A percentile compares a stretch with the other conserved stretches of the same genome.
These are phyloP conservation scores for Talaromyces sp. DNA, from an alignment of 2,329 filamentous ascomycete genomes.

Conservation along the genomic window DNA sequence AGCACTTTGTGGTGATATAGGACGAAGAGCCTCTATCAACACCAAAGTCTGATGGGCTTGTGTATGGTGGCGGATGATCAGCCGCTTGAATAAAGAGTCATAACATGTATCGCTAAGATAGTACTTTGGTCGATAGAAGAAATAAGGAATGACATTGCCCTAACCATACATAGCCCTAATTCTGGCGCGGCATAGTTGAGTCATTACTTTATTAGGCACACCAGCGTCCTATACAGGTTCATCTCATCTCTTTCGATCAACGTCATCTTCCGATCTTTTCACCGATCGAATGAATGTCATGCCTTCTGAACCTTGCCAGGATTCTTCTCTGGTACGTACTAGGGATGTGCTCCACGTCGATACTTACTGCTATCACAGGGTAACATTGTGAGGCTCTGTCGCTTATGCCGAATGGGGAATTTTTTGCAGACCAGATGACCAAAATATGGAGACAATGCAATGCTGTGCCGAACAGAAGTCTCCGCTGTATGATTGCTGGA, in stretches of 20 bases:
- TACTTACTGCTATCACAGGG: neutral
- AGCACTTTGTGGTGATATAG: neutral
- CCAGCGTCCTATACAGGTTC: neutral
- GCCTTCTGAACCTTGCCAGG: neutral
- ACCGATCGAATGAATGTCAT: neutral
- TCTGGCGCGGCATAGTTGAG: neutral
- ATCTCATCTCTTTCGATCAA: neutral
- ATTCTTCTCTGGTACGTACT: neutral
- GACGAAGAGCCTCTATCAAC: neutral
- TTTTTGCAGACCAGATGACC: neutral
- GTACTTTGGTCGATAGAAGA: too few relatives aligned
- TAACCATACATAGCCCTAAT: neutral
- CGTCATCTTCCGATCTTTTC: neutral
- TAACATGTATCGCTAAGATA: neutral
- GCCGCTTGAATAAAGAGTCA: neutral
- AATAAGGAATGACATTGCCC: neutral
- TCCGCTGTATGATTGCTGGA: neutral
- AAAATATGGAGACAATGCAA: neutral
- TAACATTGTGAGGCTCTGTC: neutral
- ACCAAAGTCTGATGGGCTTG: neutral
- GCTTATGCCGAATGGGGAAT: neutral
- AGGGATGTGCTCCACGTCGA: neutral
- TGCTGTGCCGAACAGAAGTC: neutral
- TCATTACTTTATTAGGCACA: neutral
- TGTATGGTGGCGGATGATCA: neutral